A percentile compares a stretch with the other conserved stretches of the same genome.
Conservation (phyloP, 2,329 filamentous ascomycete species). For the Aureobasidium melanogenum region DNA sequence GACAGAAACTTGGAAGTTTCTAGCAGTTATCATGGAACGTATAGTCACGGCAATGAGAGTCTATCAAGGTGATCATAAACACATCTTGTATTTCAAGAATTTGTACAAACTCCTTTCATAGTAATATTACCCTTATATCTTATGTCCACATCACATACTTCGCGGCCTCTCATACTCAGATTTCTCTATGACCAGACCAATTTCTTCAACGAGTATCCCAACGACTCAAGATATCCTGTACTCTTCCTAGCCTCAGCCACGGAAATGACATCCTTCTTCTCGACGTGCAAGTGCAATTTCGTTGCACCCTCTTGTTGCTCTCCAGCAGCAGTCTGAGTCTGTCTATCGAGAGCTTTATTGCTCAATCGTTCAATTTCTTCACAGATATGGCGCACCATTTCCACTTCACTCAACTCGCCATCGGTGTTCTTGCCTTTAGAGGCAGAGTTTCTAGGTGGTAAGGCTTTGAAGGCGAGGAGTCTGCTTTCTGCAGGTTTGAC, state of each 20-base stretch:
- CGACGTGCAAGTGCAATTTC: slow-evolving; percentile 32
- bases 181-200: slow-evolving; percentile 63
- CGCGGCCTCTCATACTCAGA: too few species aligned
- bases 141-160: not conserved
- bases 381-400: slow-evolving; percentile 57
- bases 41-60: too few species aligned
- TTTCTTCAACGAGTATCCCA: slow-evolving; percentile 87
- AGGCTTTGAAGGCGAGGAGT: slow-evolving; percentile 48
- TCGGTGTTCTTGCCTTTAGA: slow-evolving; percentile 19
- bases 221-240: slow-evolving; percentile 75
- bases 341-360: slow-evolving; percentile 26
- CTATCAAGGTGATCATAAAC: too few species aligned
- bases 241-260: slow-evolving; percentile 77
- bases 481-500: slow-evolving; percentile 16
- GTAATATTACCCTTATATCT: not conserved
- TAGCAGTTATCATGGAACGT: too few species aligned
- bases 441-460: slow-evolving; percentile 40
- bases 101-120: not conserved
- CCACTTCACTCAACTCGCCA: slow-evolving; percentile 36
- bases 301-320: slow-evolving; percentile 11
- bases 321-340: slow-evolving; percentile 16
- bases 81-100: not conserved
- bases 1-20: too few species aligned
- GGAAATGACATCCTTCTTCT: slow-evolving; percentile 66
- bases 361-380: slow-evolving; percentile 64